A percentile compares a stretch with the other conserved stretches of the same genome.
Conservation (phyloP, 148 eudicot genomes). For the Camellia sinensis region DNA sequence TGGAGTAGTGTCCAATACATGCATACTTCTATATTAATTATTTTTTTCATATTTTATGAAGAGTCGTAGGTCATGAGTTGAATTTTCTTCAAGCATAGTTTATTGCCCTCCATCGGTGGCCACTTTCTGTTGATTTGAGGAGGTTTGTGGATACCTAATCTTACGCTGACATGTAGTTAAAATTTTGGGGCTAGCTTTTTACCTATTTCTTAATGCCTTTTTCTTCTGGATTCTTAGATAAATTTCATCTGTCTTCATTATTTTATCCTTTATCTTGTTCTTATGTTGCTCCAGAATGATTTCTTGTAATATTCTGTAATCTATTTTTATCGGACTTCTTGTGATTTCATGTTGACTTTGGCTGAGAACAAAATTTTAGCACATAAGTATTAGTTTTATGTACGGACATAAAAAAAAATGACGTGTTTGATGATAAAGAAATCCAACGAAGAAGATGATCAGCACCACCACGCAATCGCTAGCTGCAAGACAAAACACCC, state of each 20-base stretch:
- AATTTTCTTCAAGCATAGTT: not conserved
- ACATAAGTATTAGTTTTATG: no score
- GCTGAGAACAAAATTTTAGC: no score
- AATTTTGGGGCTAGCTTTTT: not conserved
- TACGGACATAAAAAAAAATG: no score
- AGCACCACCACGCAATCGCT: no score
- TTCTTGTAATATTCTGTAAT: no score
- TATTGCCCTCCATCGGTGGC: not conserved
- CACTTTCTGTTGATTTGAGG: not conserved
- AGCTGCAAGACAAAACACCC: no score
- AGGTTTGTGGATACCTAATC: not conserved
- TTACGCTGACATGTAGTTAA: not conserved
- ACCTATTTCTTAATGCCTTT: not conserved
- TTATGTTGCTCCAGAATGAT: not conserved
- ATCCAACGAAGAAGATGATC: no score
- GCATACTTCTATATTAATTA: not conserved
- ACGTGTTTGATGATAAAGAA: no score
- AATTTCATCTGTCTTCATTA: not conserved
- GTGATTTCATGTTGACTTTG: no score
- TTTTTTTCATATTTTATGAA: not conserved
- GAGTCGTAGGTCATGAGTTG: not conserved
- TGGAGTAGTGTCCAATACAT: not conserved
- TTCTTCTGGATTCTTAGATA: not conserved
- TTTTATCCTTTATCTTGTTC: not conserved
- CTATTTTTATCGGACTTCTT: no score